Conservation (phyloP, 2,329 filamentous ascomycete genomes). For the Neocucurbitaria cava region DNA sequence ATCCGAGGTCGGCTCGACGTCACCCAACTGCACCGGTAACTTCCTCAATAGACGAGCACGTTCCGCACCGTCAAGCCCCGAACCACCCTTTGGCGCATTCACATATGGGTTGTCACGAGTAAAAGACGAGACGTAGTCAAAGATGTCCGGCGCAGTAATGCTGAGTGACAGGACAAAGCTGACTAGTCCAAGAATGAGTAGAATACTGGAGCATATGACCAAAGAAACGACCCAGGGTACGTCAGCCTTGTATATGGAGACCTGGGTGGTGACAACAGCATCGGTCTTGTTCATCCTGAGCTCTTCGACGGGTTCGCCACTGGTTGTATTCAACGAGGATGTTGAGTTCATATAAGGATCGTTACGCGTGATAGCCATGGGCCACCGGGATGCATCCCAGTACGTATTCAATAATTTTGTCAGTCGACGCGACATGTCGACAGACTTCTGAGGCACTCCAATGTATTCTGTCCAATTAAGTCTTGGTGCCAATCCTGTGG, state of each 20-base stretch:
- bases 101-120: conserved; percentile 12
- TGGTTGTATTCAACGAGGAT: not conserved
- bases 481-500: not conserved
- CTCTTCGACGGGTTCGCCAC: not conserved
- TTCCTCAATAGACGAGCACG: conserved; percentile 4
- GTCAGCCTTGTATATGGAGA: conserved; percentile 2
- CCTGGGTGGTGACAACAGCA: conserved; percentile 1
- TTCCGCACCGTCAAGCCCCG: conserved; percentile 3
- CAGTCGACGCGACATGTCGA: conserved; percentile 5
- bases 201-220: conserved; percentile 3
- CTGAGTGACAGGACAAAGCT: conserved; percentile 1
- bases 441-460: not conserved
- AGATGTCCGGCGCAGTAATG: conserved; percentile 7
- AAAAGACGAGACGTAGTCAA: conserved; percentile 10
- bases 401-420: conserved; percentile 7
- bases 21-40: not conserved
- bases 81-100: conserved; percentile 5
- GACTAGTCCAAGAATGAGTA: conserved; percentile 3
- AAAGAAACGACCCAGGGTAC: conserved; percentile 3
- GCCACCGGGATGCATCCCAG: conserved; percentile 9
- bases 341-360: conserved; percentile 1
- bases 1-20: not conserved
- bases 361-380: conserved; percentile 3
- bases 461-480: conserved; percentile 5
- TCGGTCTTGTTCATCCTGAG: conserved; percentile 4